These are phyloP conservation scores for Komagataella mondaviorum DNA, from an alignment of 805 yeast species.

Conservation along the genomic window DNA sequence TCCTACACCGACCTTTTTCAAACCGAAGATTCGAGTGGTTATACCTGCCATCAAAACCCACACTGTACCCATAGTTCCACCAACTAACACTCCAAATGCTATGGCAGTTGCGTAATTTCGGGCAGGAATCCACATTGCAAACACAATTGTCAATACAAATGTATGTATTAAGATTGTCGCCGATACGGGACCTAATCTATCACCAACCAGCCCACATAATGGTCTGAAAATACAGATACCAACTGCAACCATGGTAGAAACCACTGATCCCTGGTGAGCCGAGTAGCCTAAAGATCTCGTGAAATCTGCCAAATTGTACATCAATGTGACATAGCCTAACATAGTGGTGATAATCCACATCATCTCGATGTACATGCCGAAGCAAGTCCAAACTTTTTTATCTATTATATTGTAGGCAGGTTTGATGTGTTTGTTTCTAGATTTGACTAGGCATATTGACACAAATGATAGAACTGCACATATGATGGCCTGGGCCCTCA, in stretches of 20 bases:
- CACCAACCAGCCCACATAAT: conserved; percentile 33
- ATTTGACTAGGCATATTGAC: conserved; percentile 20
- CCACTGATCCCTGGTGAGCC: conserved; percentile 39
- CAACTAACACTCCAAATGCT: conserved; percentile 36
- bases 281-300: conserved; percentile 47
- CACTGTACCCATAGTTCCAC: conserved; percentile 46
- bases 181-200: conserved; percentile 37
- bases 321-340: conserved; percentile 46
- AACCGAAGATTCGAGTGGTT: conserved; percentile 37
- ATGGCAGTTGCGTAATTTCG: conserved; percentile 42
- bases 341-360: conserved; percentile 32
- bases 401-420: conserved; percentile 28
- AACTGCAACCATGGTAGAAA: conserved; percentile 44
- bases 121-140: conserved; percentile 46
- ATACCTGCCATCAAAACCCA: conserved; percentile 44
- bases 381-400: conserved; percentile 18
- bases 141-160: conserved; percentile 24
- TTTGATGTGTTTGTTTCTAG: conserved; percentile 22
- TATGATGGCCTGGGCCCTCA: conserved; percentile 31
- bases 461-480: conserved; percentile 19
- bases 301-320: conserved; percentile 47
- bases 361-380: conserved; percentile 27
- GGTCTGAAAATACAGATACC: conserved; percentile 50
- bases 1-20: conserved; percentile 35
- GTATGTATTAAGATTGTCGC: conserved; percentile 23